Evolutionary conservation across 495 filamentous ascomycete species (phyloP).

Genomic region (Lasiosphaeriaceae sp.): DNA sequence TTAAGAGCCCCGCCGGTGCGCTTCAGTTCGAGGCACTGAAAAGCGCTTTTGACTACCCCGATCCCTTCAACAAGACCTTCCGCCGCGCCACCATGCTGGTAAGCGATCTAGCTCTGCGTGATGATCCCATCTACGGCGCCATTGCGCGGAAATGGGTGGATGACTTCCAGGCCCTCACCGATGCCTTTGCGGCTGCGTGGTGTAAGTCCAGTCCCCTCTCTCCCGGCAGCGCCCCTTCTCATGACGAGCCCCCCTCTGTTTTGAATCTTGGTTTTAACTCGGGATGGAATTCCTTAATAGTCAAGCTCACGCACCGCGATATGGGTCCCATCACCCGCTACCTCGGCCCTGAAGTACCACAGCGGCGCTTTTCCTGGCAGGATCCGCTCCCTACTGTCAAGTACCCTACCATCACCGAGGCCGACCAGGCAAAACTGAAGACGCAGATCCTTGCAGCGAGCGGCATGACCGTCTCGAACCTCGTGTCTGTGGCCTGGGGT

Average conservation of each 20-base stretch:
- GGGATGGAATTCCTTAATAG: neutral
- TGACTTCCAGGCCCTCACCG: constrained; percentile 59
- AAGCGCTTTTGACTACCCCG: constrained; percentile 58
- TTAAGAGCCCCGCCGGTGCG: constrained; percentile 67
- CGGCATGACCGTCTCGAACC: constrained; percentile 49
- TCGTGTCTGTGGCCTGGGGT: constrained; percentile 62
- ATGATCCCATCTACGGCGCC: constrained; percentile 67
- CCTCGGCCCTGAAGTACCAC: constrained; percentile 64
- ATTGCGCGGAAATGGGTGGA: constrained; percentile 62
- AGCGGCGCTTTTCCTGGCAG: constrained; percentile 60
- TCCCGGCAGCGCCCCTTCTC: too few relatives aligned
- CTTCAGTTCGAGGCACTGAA: constrained; percentile 70
- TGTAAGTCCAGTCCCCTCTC: constrained; percentile 31
- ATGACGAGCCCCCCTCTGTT: too few relatives aligned
- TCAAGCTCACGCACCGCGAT: constrained; percentile 74
- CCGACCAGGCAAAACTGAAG: constrained; percentile 60
- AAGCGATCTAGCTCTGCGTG: constrained; percentile 66
- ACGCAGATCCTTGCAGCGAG: constrained; percentile 54
- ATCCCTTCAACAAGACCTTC: constrained; percentile 64
- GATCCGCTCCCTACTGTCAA: constrained; percentile 58
- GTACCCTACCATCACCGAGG: constrained; percentile 52
- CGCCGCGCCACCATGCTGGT: constrained; percentile 66
- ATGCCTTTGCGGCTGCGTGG: constrained; percentile 66
- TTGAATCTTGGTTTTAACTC: neutral
- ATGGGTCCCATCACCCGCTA: constrained; percentile 64